Evolutionary conservation across 2,329 filamentous ascomycete species (phyloP), one percentile per base, ranked within the genome.

Genomic region (Xylariomycetidae sp.): DNA sequence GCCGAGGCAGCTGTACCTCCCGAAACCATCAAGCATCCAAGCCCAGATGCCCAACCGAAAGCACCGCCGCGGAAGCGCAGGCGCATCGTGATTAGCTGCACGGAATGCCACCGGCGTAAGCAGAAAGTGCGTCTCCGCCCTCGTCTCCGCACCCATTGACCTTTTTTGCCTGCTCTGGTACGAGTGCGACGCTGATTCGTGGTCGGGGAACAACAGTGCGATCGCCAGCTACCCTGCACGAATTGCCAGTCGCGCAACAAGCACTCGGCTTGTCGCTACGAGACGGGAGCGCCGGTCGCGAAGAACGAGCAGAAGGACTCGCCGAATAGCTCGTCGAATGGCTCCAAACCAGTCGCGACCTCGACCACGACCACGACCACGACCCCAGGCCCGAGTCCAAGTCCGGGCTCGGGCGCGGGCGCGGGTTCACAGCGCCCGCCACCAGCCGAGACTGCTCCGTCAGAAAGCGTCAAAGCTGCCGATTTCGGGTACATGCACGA

Each of bases 51-150:
- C 28, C 32, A 42, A 23, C 33, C n/a, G 32, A 59, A 56, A 40
- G 60, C 55, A 25, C 65, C 67, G 13, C 64, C 68, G 4, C 66
- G 71, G 35, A 79, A 79, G 56, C 64, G 76, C 43, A 68, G 72
- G 47, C 66, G 76, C 24, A 63, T 75, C 25, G 73, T 79, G 27
- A 75, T 80, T 37, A 79, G 74, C 6, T 81, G 76, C 46, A 75
- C 69, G 9, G 76, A 81, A 50, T 81, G 76, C 44, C 76, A 80
- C 54, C 64, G 76, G 40, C 65, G 76, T 39, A 81, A 81, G 50
- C 74, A 78, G 50, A 76, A 76, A 64, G 71, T 71, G 27, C 22
- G 49, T 14, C 34, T 20, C 27, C 25, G 35, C 26, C 14, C 34
- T 35, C 26, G 15, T 34, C 22, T 16, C 13, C 14, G 13, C 20